These are phyloP conservation scores for Fusarium sp. DNA, from an alignment of 2,329 filamentous ascomycete species.

Conservation along the genomic window DNA sequence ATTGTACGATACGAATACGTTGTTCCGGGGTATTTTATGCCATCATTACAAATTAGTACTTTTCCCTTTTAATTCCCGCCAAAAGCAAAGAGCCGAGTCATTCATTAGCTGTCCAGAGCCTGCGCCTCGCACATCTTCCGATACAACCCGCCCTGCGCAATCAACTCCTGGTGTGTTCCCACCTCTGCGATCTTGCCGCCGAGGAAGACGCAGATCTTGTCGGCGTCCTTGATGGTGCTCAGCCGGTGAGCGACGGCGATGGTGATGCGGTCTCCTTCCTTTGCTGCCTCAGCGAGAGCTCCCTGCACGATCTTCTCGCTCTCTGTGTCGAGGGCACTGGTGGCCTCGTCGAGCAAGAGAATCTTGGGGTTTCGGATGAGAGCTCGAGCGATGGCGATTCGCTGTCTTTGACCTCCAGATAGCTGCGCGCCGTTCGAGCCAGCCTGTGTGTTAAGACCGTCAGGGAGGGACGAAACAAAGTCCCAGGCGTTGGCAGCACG, in stretches of 20 bases:
- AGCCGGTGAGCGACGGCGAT: conserved; percentile 85
- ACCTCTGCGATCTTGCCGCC: conserved; percentile 66
- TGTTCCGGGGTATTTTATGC: conserved; percentile 21
- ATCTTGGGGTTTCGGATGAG: conserved; percentile 54
- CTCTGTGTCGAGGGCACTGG: conserved; percentile 44
- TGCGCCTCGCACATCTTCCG: conserved; percentile 62
- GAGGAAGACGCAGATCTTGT: conserved; percentile 72
- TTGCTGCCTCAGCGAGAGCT: conserved; percentile 79
- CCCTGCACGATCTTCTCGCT: conserved; percentile 71
- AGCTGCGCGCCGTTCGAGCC: conserved; percentile 74
- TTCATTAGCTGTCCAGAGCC: conserved; percentile 45
- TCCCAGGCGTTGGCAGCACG: conserved; percentile 63
- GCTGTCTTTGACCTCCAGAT: conserved; percentile 76
- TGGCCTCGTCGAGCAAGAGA: conserved; percentile 43
- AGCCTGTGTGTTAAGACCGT: conserved; percentile 68
- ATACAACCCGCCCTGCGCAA: conserved; percentile 59
- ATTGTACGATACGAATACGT: neutral
- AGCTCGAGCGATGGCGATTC: conserved; percentile 75
- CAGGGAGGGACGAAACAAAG: conserved; percentile 53
- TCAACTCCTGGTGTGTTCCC: conserved; percentile 68
- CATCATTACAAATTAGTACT: conserved; percentile 23
- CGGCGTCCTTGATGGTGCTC: conserved; percentile 85
- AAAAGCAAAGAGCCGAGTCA: neutral
- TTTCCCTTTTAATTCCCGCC: neutral
- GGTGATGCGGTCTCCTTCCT: conserved; percentile 68